Evolutionary conservation across 805 yeast genomes (phyloP).

Genomic region (Candida gorgasii): DNA sequence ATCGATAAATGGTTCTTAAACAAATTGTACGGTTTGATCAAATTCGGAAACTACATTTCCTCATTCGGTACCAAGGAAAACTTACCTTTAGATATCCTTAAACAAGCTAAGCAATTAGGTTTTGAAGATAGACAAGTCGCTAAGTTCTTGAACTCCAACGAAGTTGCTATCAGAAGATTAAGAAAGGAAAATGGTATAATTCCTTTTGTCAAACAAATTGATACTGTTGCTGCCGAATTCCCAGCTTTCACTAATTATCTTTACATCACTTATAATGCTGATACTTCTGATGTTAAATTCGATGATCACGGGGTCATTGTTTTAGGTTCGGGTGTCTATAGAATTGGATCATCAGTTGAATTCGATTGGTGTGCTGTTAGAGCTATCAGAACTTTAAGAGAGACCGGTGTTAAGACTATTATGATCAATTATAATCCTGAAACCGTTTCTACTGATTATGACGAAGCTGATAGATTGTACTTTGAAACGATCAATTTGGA

Average conservation of each 20-base stretch:
- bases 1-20: constrained; percentile 96
- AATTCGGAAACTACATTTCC: constrained; percentile 64
- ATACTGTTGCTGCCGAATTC: constrained; percentile 98
- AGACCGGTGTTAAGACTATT: constrained; percentile 73
- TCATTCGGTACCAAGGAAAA: constrained; percentile 57
- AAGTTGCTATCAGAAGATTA: constrained; percentile 85
- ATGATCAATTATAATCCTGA: constrained; percentile 99
- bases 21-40: constrained; percentile 75
- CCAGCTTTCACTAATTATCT: constrained; percentile 95
- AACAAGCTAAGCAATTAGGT: constrained; percentile 93
- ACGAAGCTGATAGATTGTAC: constrained; percentile 95
- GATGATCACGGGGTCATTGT: constrained; percentile 95
- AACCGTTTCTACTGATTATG: constrained; percentile 97
- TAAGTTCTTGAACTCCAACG: constrained; percentile 81
- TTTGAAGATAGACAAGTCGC: constrained; percentile 97
- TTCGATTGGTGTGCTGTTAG: constrained; percentile 99
- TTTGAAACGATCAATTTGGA: constrained; percentile 94
- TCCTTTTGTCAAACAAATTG: constrained; percentile 95
- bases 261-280: constrained; percentile 93
- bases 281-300: constrained; percentile 80
- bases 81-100: constrained; percentile 62
- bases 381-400: constrained; percentile 90
- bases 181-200: constrained; percentile 83
- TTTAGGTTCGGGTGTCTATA: constrained; percentile 96
- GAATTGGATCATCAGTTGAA: constrained; percentile 98